Conservation (phyloP, 2,329 filamentous ascomycete genomes). For the Byssochlamys sp. region DNA sequence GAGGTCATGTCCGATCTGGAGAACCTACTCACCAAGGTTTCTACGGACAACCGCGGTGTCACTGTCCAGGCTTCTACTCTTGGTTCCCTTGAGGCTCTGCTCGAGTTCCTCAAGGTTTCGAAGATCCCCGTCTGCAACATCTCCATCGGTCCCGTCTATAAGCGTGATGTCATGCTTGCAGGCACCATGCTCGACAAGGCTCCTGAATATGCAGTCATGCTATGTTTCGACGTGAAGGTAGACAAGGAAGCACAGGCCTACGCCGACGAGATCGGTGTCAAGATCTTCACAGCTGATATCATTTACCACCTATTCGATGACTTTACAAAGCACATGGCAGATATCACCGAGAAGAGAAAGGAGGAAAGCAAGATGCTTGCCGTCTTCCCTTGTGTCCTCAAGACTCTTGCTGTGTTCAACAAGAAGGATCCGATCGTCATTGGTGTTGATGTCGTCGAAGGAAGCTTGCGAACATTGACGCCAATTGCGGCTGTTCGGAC, state of each 20-base stretch:
- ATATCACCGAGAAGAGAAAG: constrained; percentile 81
- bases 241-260: constrained; percentile 90
- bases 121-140: constrained; percentile 98
- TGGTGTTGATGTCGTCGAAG: constrained; percentile 90
- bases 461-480: constrained; percentile 74
- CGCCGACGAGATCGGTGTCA: constrained; percentile 87
- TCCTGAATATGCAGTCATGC: constrained; percentile 94
- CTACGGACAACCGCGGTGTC: constrained; percentile 86
- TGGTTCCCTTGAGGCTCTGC: constrained; percentile 85
- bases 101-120: constrained; percentile 89
- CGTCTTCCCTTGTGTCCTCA: constrained; percentile 90
- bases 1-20: constrained; percentile 94
- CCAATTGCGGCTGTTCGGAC: constrained; percentile 79
- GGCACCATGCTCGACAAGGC: constrained; percentile 94
- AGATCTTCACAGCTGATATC: constrained; percentile 96
- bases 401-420: constrained; percentile 90
- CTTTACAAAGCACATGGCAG: constrained; percentile 89
- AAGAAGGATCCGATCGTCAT: constrained; percentile 93
- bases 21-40: constrained; percentile 79
- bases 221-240: constrained; percentile 98
- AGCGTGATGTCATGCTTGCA: constrained; percentile 89
- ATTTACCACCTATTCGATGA: constrained; percentile 97
- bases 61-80: constrained; percentile 95
- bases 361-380: constrained; percentile 91
- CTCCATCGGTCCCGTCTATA: constrained; percentile 93